Conservation (phyloP, 2,329 filamentous ascomycete species). For the Albifimbria verrucaria region DNA sequence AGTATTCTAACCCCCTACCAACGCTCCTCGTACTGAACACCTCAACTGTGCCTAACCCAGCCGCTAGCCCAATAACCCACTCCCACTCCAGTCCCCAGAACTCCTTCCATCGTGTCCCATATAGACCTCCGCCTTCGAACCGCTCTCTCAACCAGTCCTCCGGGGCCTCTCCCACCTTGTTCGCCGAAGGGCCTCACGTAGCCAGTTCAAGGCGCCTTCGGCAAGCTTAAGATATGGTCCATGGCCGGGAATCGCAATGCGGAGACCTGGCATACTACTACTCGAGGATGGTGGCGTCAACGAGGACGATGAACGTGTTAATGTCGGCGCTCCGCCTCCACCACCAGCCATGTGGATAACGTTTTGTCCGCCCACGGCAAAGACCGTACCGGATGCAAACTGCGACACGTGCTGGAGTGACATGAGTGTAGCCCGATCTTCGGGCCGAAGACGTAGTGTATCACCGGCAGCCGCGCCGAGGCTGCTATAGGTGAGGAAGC, state of each 20-base stretch:
- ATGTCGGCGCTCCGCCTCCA: constrained; percentile 33
- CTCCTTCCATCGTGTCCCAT: constrained; percentile 55
- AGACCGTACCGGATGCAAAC: constrained; percentile 65
- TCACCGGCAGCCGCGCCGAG: constrained; percentile 24
- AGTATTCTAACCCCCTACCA: constrained; percentile 60
- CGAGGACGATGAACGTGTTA: constrained; percentile 20
- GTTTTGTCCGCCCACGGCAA: constrained; percentile 65
- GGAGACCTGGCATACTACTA: constrained; percentile 29
- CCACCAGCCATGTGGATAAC: constrained; percentile 64
- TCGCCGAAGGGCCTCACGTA: constrained; percentile 56
- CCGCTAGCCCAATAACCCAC: constrained; percentile 68
- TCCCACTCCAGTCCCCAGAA: constrained; percentile 69
- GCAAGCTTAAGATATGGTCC: constrained; percentile 66
- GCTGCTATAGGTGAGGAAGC: constrained; percentile 59
- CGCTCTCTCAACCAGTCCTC: constrained; percentile 60
- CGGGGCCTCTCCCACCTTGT: constrained; percentile 62
- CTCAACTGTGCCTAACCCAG: constrained; percentile 68
- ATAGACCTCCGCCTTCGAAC: constrained; percentile 62
- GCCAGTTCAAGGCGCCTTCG: constrained; percentile 57
- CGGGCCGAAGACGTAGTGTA: constrained; percentile 45
- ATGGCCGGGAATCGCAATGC: constrained; percentile 63
- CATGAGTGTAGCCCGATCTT: constrained; percentile 52
- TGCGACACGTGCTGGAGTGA: constrained; percentile 61
- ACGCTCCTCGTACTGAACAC: constrained; percentile 73
- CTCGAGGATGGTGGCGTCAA: constrained; percentile 9